Conservation (phyloP, 192 early-diverging fungal species). For the Polychytrium aggregatum region DNA sequence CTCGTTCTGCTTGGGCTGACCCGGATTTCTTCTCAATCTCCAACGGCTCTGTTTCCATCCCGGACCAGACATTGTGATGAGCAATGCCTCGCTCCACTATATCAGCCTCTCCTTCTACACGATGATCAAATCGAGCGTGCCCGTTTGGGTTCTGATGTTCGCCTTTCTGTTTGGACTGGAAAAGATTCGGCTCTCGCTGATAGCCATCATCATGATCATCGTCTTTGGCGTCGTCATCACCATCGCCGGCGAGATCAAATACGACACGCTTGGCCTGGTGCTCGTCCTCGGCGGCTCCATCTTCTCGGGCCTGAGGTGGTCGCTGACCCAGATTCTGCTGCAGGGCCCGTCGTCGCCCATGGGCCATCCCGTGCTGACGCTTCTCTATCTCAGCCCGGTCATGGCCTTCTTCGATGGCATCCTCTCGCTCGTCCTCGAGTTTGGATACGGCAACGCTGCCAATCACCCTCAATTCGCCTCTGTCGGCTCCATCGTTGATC, state of each 20-base stretch:
- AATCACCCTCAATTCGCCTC: too few species aligned
- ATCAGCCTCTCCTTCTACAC: conserved; percentile 90
- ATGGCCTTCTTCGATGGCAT: too few species aligned
- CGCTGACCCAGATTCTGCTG: conserved; percentile 76
- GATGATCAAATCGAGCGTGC: conserved; percentile 45
- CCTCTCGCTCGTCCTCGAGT: conserved; percentile 50
- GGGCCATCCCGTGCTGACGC: conserved; percentile 83
- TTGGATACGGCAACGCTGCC: too few species aligned
- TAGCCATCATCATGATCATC: conserved; percentile 70
- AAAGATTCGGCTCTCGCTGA: conserved; percentile 54
- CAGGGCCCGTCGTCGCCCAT: conserved; percentile 60
- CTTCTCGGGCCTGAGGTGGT: conserved; percentile 79
- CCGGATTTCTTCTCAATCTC: too few species aligned
- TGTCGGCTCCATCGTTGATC: conserved; percentile 12
- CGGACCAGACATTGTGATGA: too few species aligned
- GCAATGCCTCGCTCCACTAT: too few species aligned
- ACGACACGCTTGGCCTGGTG: conserved; percentile 62
- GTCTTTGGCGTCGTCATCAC: conserved; percentile 74
- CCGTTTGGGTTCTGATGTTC: conserved; percentile 66
- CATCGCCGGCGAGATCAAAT: conserved; percentile 75
- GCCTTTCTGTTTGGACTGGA: conserved; percentile 85
- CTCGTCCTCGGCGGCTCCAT: conserved; percentile 69
- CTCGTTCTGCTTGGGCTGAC: too few species aligned
- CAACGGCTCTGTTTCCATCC: too few species aligned
- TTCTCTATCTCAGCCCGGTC: conserved; percentile 69